Evolutionary conservation across 495 filamentous ascomycete species (phyloP), one percentile per base, ranked within the genome.

Genomic region (Pseudevernia furfuracea): DNA sequence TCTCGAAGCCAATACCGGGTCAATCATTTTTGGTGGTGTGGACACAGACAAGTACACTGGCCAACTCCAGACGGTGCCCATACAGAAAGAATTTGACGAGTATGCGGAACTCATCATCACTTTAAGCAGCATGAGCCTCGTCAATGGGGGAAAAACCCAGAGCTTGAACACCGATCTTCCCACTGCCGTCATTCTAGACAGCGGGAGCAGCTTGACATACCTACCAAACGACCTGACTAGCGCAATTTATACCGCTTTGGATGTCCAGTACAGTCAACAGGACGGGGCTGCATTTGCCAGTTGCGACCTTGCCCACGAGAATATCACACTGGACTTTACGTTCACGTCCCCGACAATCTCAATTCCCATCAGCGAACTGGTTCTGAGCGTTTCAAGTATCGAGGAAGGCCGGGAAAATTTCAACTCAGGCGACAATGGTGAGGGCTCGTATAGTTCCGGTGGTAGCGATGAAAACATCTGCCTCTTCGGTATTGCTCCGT

Each of bases 21-120:
- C 83, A 58, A 90, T 98, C 61, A 78, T 98, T 17, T 98, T 98
- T 69, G 94, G 94, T 34, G 94, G 94, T 57, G 85, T 98, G 60
- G 89, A 98, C 74, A 87, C 86, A 1, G 87, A 79, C 39, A 90
- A 92, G 69, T 97, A 86, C 74, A 75, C 74, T 9, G 91, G 90
- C 32, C 67, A 77, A 3, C 84, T 98, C 8, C 73, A 83, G 56
- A 93, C 87, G 4, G 77, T 97, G 1, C 93, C 93, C 9, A 82
- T 97, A 64, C 82, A 89, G 62, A 78, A 78, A 56, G 74, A 80
- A 69, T 73, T 72, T 23, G 83, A 84, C 14, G 69, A 76, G 58
- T 90, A 84, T 68, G 76, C 82, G n/a, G 87, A 93, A 68, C 91
- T 97, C 72, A 72, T 92, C 66, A 87, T 97, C 73, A 90, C 88